A percentile compares a stretch with the other conserved stretches of the same genome.
These are phyloP conservation scores for Eucalyptus urophylla DNA, from an alignment of 345 rosid genomes.

Conservation along the genomic window DNA sequence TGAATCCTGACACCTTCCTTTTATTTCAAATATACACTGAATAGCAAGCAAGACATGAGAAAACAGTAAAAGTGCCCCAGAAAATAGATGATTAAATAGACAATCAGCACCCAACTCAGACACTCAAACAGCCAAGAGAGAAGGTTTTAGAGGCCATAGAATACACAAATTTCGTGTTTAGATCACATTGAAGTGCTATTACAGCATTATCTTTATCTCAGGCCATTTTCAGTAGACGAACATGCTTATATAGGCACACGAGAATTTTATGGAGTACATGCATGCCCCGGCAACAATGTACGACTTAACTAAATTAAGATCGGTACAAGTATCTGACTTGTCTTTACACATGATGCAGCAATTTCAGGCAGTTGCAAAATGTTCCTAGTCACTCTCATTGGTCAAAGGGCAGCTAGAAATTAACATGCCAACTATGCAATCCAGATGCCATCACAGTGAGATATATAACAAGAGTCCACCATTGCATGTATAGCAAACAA, in stretches of 20 bases:
- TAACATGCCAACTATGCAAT: not conserved
- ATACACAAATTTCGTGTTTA: not conserved
- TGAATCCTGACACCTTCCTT: not conserved
- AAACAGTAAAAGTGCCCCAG: not conserved
- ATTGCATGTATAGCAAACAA: not conserved
- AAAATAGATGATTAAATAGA: not conserved
- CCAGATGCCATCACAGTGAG: not conserved
- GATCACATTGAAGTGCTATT: not conserved
- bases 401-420: not conserved
- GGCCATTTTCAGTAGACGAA: not conserved
- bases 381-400: not conserved
- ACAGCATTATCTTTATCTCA: not conserved
- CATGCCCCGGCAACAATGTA: not conserved
- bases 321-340: not conserved
- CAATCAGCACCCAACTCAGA: not conserved
- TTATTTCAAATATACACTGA: not conserved
- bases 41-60: not conserved
- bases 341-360: not conserved
- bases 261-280: not conserved
- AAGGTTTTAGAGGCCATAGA: not conserved
- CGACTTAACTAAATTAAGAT: not conserved
- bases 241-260: not conserved
- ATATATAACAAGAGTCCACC: not conserved
- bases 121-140: not conserved
- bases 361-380: not conserved